A percentile compares a stretch with the other conserved stretches of the same genome.
These are phyloP conservation scores for Chalciporus sp. DNA, from an alignment of 1,284 basidiomycete species.

Conservation along the genomic window DNA sequence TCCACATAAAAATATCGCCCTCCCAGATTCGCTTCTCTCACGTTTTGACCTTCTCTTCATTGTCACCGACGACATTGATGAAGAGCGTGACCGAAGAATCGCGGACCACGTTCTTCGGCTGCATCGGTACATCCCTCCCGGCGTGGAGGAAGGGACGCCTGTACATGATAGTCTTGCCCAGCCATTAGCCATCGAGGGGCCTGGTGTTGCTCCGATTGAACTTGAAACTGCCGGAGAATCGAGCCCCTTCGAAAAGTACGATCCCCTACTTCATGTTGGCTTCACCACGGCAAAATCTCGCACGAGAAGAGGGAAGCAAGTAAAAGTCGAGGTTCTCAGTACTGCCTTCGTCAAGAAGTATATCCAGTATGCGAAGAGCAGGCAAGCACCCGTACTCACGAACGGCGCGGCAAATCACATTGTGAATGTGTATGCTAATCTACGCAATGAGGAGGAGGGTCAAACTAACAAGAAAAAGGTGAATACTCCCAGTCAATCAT, in stretches of 20 bases:
- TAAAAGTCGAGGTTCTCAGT: conserved; percentile 85
- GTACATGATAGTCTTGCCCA: conserved; percentile 88
- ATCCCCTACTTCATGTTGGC: conserved; percentile 93
- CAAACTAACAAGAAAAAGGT: conserved; percentile 89
- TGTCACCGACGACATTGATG: conserved; percentile 97
- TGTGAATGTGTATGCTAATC: conserved; percentile 87
- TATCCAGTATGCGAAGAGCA: conserved; percentile 95
- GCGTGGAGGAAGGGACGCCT: conserved; percentile 93
- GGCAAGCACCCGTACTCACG: conserved; percentile 82
- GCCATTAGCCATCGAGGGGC: conserved; percentile 82
- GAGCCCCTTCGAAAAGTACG: conserved; percentile 94
- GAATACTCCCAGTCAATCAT: conserved; percentile 25
- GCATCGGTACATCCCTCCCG: conserved; percentile 96
- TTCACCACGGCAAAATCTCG: conserved; percentile 60
- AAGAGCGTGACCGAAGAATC: conserved; percentile 90
- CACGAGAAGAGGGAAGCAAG: conserved; percentile 57
- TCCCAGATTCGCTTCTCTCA: conserved; percentile 96
- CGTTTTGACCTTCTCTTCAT: conserved; percentile 99
- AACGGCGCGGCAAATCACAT: conserved; percentile 96
- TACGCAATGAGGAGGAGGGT: conserved; percentile 90
- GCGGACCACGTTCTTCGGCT: conserved; percentile 98
- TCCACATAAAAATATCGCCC: conserved; percentile 97
- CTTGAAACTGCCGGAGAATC: conserved; percentile 58
- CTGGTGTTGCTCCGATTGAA: conserved; percentile 56
- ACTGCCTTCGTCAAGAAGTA: conserved; percentile 98